phyloP scores from a whole-genome alignment of 768 basidiomycete genomes.

The Calocera viscosa region DNA sequence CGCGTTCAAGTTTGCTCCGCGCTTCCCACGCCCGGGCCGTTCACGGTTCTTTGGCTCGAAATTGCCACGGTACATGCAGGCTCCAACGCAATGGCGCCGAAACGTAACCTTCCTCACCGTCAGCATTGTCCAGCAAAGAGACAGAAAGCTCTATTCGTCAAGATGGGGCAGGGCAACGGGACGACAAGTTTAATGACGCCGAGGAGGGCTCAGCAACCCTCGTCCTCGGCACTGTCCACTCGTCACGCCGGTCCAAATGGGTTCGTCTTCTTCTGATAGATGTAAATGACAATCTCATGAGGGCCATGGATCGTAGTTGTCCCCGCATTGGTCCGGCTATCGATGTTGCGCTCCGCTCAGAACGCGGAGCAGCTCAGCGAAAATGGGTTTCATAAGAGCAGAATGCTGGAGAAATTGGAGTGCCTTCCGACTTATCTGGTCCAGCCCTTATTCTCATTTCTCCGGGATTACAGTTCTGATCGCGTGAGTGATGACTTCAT shows the following conservation, averaged over 20 bases:
- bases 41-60: too few species aligned
- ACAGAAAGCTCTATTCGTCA: not conserved
- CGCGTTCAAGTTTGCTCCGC: too few species aligned
- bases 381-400: not conserved
- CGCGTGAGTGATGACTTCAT: constrained; percentile 47
- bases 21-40: too few species aligned
- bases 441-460: not conserved
- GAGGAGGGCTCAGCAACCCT: not conserved
- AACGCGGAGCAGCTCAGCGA: not conserved
- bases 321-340: not conserved
- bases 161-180: not conserved
- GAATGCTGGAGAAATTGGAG: not conserved
- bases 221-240: not conserved
- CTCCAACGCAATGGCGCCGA: not conserved
- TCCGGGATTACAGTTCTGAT: constrained; percentile 27
- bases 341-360: not conserved
- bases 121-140: not conserved
- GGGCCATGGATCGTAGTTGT: not conserved
- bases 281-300: not conserved
- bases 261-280: not conserved
- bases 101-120: not conserved
- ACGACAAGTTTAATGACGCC: not conserved
- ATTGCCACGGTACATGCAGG: too few species aligned
- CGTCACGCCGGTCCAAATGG: not conserved
- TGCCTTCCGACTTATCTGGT: not conserved